phyloP scores from a whole-genome alignment of 257 asterid genomes.

The Fraxinus cuspidata region DNA sequence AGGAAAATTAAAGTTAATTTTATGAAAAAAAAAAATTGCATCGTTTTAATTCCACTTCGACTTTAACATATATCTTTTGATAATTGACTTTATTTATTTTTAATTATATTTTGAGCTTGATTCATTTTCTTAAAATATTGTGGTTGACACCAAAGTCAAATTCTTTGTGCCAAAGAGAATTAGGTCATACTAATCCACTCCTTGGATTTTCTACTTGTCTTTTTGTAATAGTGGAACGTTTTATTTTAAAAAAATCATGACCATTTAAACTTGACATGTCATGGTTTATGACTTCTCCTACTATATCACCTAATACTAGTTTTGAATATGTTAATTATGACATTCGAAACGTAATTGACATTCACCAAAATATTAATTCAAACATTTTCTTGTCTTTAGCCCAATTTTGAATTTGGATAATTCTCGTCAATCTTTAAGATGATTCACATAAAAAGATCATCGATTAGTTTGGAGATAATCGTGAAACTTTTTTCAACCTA shows the following conservation, averaged over 20 bases:
- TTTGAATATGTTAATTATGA: slow-evolving; percentile 28
- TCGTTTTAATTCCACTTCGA: no score
- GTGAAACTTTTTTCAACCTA: background rate
- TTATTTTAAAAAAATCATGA: slow-evolving; percentile 17
- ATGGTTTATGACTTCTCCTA: slow-evolving; percentile 36
- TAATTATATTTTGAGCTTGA: no score
- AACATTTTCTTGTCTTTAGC: slow-evolving; percentile 4
- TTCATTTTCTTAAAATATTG: no score
- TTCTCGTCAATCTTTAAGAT: background rate
- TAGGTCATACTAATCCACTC: slow-evolving; percentile 22
- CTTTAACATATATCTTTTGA: no score
- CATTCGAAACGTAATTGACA: slow-evolving; percentile 12
- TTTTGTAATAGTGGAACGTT: slow-evolving; percentile 29
- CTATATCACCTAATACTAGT: slow-evolving; percentile 16
- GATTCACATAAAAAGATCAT: background rate
- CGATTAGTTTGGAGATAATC: background rate
- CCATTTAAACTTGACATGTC: slow-evolving; percentile 34
- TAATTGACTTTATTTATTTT: no score
- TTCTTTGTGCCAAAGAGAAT: slow-evolving; percentile 7
- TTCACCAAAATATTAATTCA: slow-evolving; percentile 19
- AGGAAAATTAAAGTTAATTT: no score
- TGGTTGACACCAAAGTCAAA: background rate
- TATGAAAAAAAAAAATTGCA: no score
- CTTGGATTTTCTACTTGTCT: slow-evolving; percentile 32
- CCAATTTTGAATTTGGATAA: background rate